Evolutionary conservation across 2,329 filamentous ascomycete species (phyloP), one percentile per base, ranked within the genome.

Genomic region (Cladorrhinum sp.): DNA sequence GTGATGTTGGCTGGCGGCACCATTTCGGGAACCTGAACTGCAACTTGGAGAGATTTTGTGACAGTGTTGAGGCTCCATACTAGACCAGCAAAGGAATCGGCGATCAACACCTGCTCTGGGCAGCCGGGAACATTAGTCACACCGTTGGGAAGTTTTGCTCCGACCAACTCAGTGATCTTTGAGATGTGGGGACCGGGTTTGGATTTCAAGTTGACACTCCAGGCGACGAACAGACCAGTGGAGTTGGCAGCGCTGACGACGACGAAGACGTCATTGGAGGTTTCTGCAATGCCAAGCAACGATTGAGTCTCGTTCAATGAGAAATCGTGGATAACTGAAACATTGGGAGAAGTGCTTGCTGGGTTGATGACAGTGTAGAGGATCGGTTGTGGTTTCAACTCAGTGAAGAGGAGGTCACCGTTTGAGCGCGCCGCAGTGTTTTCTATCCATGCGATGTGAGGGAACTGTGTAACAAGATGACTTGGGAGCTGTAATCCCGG

Each of bases 1-100:
- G 69, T 74, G 1, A 73, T 76, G n/a, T 77, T 77, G 54, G 36
- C 18, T 16, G 50, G 49, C 9, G 45, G 45, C 12, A 76, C 75
- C 66, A 71, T 65, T 27, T 69, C 66, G 0, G 66, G 41, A 9
- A 65, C 58, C 18, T 69, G 29, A 5, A 70, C 53, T 2, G 66
- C 64, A 13, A 69, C 41, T 0, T 58, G 48, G 18, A 59, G 63
- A 2, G 63, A 51, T 5, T 66, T 64, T 0, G 67, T 70, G 1
- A 32, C 7, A 2, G 66, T 65, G 48, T 74, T 62, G 6, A 74
- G 48, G 22, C 67, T 61, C 62, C 65, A 71, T 9, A 71, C 60
- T 0, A 64, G 38, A n/a, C 72, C 71, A 3, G 36, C 50, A 3
- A 62, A 18, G 1, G 68, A 70, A 58, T 74, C 71, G 0, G 69